Base-by-base conservation (phyloP, 352 stramenopile species). In the Phytophthora foliorum region DNA sequence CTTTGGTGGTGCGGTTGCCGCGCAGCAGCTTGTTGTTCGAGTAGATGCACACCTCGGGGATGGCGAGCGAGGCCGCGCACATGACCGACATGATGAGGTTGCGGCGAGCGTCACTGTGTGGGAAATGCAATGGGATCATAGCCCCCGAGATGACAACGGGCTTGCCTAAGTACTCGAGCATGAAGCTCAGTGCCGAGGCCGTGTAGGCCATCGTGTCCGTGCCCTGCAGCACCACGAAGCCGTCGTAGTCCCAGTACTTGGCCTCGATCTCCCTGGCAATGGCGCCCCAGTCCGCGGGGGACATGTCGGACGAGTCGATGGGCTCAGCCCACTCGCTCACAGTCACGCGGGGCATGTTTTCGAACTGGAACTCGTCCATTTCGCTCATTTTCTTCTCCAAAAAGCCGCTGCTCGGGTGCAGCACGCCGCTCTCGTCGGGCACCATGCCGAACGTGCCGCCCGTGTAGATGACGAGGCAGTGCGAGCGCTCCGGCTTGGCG, bases 171-270 rank as follows among this genome's bases (percentile, higher is more conserved):
- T 98, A 98, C 72, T 99, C 95, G 46, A 99, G 84, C 96, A 99
- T 99, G 80, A 99, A 99, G 42, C 82, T 94, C 32, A 99, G 77
- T 27, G 97, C 97, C 32, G 91, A 97, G 6, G 97, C 93, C 42
- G 92, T 93, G 83, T 99, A 99, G 9, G 97, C 96, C 97, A 99
- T 99, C 0, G 97, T 99, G 78, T 99, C 97, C 0, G 97, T 99
- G 46, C 97, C 97, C 75, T 97, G 97, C 16, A 99, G 83, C 41
- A 99, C 91, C 29, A 99, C 97, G 72, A 99, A 99, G 38, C 95
- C 96, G 63, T 98, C 90, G 57, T 98, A 99, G 72, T 98, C 80
- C 78, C 93, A 93, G 87, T 99, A 99, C 36, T 97, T 86, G 42
- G 82, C 79, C 68, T 98, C 93, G 52, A 99, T 99, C 73, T 98